A percentile compares a stretch with the other conserved stretches of the same genome.
phyloP scores from a whole-genome alignment of 2,329 filamentous ascomycete genomes.

The Ophiostoma quercus region DNA sequence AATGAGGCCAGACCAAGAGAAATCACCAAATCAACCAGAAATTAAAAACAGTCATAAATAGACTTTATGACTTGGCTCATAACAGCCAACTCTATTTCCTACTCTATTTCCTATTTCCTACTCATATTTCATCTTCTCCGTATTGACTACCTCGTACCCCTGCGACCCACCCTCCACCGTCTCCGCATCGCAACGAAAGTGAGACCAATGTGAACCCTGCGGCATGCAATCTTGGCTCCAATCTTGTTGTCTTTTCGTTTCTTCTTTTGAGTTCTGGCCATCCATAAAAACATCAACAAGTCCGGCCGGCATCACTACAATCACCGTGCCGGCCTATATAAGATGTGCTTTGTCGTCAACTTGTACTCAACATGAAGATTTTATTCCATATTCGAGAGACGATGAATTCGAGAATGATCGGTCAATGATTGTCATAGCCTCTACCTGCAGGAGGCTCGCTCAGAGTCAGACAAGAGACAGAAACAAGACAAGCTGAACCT shows the following conservation, averaged over 20 bases:
- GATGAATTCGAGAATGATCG: too few relatives aligned
- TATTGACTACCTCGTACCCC: neutral
- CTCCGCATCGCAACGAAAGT: neutral
- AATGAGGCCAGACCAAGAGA: neutral
- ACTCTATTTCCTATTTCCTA: neutral
- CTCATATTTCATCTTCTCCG: neutral
- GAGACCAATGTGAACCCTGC: neutral
- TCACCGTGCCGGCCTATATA: too few relatives aligned
- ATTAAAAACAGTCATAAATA: neutral
- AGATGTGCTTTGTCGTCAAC: too few relatives aligned
- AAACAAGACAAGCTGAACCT: too few relatives aligned
- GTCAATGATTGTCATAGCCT: too few relatives aligned
- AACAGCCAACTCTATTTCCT: neutral
- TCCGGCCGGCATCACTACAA: too few relatives aligned
- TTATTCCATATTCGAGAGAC: too few relatives aligned
- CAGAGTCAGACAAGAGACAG: too few relatives aligned
- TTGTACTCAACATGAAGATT: too few relatives aligned
- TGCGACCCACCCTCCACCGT: neutral
- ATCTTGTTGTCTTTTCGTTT: neutral
- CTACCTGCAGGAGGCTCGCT: too few relatives aligned
- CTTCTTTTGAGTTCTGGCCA: neutral
- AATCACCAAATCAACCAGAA: neutral
- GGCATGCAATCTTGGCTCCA: constrained; percentile 3
- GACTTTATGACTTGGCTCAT: neutral
- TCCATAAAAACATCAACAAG: too few relatives aligned